Conservation (phyloP, 2,329 filamentous ascomycete genomes). For the Gnomoniopsis smithogilvyi region DNA sequence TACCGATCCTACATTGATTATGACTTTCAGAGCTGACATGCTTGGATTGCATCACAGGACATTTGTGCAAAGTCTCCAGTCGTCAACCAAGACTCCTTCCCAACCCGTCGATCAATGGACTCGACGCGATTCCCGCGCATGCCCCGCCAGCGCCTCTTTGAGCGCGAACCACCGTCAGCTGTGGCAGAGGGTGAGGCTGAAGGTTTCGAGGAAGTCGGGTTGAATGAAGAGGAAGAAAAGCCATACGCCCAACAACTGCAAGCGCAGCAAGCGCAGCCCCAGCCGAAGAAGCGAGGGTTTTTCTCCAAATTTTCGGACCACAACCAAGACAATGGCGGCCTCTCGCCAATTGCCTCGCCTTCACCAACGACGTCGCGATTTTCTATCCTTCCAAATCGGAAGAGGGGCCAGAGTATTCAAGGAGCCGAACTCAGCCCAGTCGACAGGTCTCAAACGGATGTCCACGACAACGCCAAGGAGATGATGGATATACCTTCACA, state of each 20-base stretch:
- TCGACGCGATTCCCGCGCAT: slow-evolving; percentile 63
- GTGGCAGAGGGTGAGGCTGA: slow-evolving; percentile 51
- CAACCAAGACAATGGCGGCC: slow-evolving; percentile 28
- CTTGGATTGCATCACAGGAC: slow-evolving; percentile 56
- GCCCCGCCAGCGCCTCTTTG: slow-evolving; percentile 57
- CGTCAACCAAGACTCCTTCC: slow-evolving; percentile 52
- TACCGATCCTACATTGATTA: neutral
- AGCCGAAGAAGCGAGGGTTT: slow-evolving; percentile 66
- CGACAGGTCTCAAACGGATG: slow-evolving; percentile 34
- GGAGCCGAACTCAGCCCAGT: slow-evolving; percentile 70
- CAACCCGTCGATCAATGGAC: slow-evolving; percentile 73
- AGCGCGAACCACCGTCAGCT: slow-evolving; percentile 59
- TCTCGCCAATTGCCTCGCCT: slow-evolving; percentile 40
- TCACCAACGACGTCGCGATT: slow-evolving; percentile 52
- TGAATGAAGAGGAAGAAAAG: slow-evolving; percentile 70
- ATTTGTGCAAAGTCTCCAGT: slow-evolving; percentile 86
- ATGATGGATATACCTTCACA: slow-evolving; percentile 14
- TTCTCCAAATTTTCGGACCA: slow-evolving; percentile 76
- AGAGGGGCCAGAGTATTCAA: slow-evolving; percentile 67
- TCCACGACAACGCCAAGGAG: slow-evolving; percentile 7
- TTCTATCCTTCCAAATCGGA: slow-evolving; percentile 63
- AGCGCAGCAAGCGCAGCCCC: slow-evolving; percentile 29
- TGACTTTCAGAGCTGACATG: neutral
- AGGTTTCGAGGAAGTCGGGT: slow-evolving; percentile 83
- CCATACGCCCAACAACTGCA: slow-evolving; percentile 34